A percentile compares a stretch with the other conserved stretches of the same genome.
Conservation (phyloP, 345 rosid genomes). For the Murraya koenigii region DNA sequence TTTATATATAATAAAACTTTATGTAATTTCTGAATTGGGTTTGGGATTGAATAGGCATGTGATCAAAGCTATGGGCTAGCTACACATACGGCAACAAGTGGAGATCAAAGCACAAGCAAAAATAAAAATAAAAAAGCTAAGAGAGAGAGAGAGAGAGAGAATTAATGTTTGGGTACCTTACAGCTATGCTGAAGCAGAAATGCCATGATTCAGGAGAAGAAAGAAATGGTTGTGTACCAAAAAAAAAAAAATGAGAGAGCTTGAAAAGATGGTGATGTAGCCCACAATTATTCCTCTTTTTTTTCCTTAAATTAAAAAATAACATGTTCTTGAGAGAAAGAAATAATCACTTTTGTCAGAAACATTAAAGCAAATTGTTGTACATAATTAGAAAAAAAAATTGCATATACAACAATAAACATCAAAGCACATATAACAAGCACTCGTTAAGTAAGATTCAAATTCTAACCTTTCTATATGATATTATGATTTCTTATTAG, state of each 20-base stretch:
- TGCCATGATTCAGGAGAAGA: constrained; percentile 47
- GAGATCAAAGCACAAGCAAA: constrained; percentile 15
- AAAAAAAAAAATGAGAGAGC: constrained; percentile 9
- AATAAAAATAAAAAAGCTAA: background rate
- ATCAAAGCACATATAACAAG: background rate
- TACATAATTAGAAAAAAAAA: constrained; percentile 12
- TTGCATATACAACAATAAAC: background rate
- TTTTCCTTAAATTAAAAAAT: background rate
- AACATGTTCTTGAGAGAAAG: constrained; percentile 6
- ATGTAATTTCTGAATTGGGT: background rate
- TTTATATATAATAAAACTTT: background rate
- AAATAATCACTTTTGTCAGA: constrained; percentile 35
- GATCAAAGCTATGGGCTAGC: constrained; percentile 19
- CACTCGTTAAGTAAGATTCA: background rate
- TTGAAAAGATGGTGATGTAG: constrained; percentile 21
- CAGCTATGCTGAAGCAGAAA: constrained; percentile 49
- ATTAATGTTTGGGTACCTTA: constrained; percentile 34
- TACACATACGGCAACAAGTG: constrained; percentile 8
- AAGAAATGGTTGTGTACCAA: constrained; percentile 15
- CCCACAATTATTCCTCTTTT: constrained; percentile 32
- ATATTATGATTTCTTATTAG: background rate
- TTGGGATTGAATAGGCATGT: constrained; percentile 29
- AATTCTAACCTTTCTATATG: background rate
- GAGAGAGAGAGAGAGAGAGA: constrained; percentile 14
- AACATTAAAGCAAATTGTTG: constrained; percentile 23